Percentiles rank a stretch among this genome's conserved stretches.
These are phyloP conservation scores for Pseudonitzschia multiseries DNA, from an alignment of 108 stramenopile genomes.

Conservation along the genomic window DNA sequence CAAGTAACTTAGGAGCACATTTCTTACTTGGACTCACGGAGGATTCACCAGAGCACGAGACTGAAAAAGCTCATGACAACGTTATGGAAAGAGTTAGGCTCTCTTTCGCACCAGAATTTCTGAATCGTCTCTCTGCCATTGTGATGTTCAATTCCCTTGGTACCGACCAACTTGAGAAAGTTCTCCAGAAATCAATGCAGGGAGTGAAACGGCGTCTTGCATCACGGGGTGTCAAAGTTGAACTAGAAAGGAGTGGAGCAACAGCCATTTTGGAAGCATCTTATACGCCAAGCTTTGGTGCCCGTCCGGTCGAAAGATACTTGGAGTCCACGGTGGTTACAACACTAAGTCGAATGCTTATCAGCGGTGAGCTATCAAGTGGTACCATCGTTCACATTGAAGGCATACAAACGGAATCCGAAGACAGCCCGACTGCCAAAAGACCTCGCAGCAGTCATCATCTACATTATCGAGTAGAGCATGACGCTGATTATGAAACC, in stretches of 20 bases:
- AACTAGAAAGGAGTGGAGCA: constrained; percentile 69
- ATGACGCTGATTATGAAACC: background rate
- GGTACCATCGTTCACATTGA: constrained; percentile 80
- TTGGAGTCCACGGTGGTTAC: constrained; percentile 79
- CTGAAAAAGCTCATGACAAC: constrained; percentile 40
- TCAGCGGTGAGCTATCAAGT: constrained; percentile 64
- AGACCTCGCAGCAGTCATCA: constrained; percentile 12
- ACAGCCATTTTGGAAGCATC: constrained; percentile 75
- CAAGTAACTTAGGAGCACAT: constrained; percentile 90
- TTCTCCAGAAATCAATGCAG: constrained; percentile 79
- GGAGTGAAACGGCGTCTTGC: constrained; percentile 67
- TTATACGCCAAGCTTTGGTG: constrained; percentile 79
- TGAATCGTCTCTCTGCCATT: constrained; percentile 94
- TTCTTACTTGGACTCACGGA: constrained; percentile 64
- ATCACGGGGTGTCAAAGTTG: constrained; percentile 58
- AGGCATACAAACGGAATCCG: constrained; percentile 46
- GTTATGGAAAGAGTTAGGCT: constrained; percentile 81
- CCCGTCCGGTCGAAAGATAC: constrained; percentile 84
- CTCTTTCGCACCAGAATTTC: constrained; percentile 90
- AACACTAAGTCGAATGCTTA: constrained; percentile 78
- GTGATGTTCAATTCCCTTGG: constrained; percentile 90
- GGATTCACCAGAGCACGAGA: constrained; percentile 27
- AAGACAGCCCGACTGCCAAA: constrained; percentile 40
- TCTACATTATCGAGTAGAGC: constrained; percentile 5
- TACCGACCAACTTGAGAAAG: constrained; percentile 73